phyloP scores from a whole-genome alignment of 108 stramenopile species.

The Cylindrotheca closterium region DNA sequence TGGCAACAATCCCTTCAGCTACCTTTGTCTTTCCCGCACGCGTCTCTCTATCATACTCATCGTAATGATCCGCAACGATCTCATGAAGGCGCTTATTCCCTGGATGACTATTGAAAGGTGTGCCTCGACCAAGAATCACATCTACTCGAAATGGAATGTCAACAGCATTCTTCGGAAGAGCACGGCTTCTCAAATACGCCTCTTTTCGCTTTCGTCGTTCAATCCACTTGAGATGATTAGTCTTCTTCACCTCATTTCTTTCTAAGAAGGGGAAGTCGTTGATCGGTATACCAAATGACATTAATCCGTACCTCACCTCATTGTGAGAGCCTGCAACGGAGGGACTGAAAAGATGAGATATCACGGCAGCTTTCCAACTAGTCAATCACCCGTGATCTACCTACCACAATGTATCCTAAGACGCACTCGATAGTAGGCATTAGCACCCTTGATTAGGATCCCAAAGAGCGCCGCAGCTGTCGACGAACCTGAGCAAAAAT shows the following conservation, averaged over 20 bases:
- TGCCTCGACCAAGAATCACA: constrained; percentile 75
- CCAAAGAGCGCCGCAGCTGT: neutral
- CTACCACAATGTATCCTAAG: constrained; percentile 2
- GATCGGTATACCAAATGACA: constrained; percentile 23
- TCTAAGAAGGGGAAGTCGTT: constrained; percentile 10
- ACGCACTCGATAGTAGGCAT: neutral
- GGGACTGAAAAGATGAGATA: neutral
- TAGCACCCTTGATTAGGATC: neutral
- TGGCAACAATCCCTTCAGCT: neutral
- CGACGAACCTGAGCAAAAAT: neutral
- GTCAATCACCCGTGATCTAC: neutral
- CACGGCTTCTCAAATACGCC: neutral
- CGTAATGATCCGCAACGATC: constrained; percentile 40
- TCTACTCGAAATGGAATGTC: constrained; percentile 4
- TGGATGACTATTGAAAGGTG: constrained; percentile 66
- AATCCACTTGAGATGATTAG: constrained; percentile 10
- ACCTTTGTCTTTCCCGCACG: constrained; percentile 6
- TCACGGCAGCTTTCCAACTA: neutral
- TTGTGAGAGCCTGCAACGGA: constrained; percentile 12
- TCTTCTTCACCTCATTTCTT: neutral
- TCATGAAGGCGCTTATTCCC: constrained; percentile 67
- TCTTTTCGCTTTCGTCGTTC: constrained; percentile 2
- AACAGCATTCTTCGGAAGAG: neutral
- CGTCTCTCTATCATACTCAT: neutral
- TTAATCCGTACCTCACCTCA: constrained; percentile 26